These are phyloP conservation scores for Phytophthora brassicae DNA, from an alignment of 352 stramenopile species.

Conservation along the genomic window DNA sequence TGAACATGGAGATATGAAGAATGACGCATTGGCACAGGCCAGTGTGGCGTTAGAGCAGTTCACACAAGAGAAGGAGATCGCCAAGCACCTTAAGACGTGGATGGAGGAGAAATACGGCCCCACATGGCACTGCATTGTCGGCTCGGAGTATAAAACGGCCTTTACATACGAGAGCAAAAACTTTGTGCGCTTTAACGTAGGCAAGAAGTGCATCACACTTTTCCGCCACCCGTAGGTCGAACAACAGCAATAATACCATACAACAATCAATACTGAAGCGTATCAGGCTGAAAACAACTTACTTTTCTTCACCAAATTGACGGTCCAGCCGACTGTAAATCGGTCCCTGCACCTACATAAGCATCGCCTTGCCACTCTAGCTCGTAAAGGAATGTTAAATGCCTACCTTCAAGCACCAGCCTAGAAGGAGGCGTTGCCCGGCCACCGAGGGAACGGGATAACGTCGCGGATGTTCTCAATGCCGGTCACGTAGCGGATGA, in stretches of 20 bases:
- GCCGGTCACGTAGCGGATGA: conserved; percentile 97
- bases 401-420: conserved; percentile 9
- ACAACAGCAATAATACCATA: neutral
- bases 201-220: conserved; percentile 86
- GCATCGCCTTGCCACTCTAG: conserved; percentile 11
- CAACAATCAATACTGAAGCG: neutral
- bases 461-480: conserved; percentile 99
- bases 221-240: conserved; percentile 60
- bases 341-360: conserved; percentile 11
- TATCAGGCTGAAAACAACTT: conserved; percentile 26
- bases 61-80: conserved; percentile 79
- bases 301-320: conserved; percentile 15
- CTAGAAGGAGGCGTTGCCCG: conserved; percentile 94
- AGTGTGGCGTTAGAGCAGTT: conserved; percentile 73
- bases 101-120: conserved; percentile 70
- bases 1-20: conserved; percentile 86
- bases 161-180: conserved; percentile 80
- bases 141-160: conserved; percentile 43
- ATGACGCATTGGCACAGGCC: conserved; percentile 67
- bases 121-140: conserved; percentile 80
- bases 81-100: conserved; percentile 76
- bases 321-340: neutral
- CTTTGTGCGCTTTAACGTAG: conserved; percentile 84
- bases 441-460: conserved; percentile 97
- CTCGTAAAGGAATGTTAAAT: neutral